A percentile compares a stretch with the other conserved stretches of the same genome.
Evolutionary conservation across 2,329 filamentous ascomycete species (phyloP).

Genomic region (Emydomyces testavorans): DNA sequence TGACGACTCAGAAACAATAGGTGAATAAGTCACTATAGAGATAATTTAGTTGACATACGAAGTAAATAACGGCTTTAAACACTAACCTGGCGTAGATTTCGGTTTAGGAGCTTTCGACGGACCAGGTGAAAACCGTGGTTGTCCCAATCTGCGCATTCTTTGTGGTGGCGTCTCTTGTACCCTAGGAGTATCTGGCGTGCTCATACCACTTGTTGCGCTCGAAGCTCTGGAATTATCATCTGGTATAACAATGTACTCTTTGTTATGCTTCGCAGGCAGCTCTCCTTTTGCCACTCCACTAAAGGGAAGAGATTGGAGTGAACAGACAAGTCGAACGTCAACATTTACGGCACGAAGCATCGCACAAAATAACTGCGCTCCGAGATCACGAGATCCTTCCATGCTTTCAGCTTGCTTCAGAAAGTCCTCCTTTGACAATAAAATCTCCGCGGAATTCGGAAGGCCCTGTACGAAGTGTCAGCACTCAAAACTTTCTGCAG

Average conservation of each 20-base stretch:
- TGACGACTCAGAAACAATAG: constrained; percentile 42
- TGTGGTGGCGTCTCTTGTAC: constrained; percentile 15
- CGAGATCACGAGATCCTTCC: constrained; percentile 75
- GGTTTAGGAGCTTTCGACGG: constrained; percentile 10
- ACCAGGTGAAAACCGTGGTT: constrained; percentile 21
- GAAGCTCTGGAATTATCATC: constrained; percentile 27
- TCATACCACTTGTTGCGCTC: constrained; percentile 19
- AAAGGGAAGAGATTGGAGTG: constrained; percentile 71
- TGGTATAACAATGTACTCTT: constrained; percentile 29
- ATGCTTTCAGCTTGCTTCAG: constrained; percentile 55
- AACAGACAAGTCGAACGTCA: constrained; percentile 74
- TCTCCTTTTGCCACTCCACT: constrained; percentile 37
- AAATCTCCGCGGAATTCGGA: constrained; percentile 50
- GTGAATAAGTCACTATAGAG: background rate
- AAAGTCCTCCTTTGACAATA: constrained; percentile 63
- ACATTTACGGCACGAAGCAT: constrained; percentile 73
- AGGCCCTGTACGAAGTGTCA: constrained; percentile 11
- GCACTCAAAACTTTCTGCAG: background rate
- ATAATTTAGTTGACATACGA: background rate
- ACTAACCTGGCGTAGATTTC: constrained; percentile 10
- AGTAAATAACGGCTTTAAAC: background rate
- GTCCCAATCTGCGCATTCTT: constrained; percentile 26
- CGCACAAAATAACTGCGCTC: constrained; percentile 82
- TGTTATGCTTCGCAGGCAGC: constrained; percentile 33
- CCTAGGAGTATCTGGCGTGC: constrained; percentile 5